Percentiles rank a stretch among this genome's conserved stretches.
These are phyloP conservation scores for Leccinum angustisporum DNA, from an alignment of 1,284 basidiomycete species.

Conservation along the genomic window DNA sequence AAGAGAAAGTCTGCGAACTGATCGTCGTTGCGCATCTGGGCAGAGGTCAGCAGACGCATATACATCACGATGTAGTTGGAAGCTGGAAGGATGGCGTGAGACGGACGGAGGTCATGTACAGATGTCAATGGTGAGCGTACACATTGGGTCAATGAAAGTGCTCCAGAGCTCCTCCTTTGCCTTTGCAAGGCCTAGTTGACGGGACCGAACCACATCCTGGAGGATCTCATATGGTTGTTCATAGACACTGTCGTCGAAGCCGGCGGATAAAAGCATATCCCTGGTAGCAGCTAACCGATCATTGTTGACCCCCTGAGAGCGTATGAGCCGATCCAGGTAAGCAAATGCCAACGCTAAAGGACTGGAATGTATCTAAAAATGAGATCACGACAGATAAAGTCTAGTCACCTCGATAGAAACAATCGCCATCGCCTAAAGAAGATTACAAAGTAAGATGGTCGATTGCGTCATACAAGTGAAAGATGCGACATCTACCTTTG, in stretches of 20 bases:
- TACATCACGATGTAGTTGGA: constrained; percentile 75
- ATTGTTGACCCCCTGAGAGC: constrained; percentile 46
- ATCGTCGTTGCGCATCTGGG: constrained; percentile 69
- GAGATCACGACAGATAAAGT: constrained; percentile 2
- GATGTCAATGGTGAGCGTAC: constrained; percentile 42
- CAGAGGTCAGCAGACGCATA: constrained; percentile 79
- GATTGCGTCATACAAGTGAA: constrained; percentile 34
- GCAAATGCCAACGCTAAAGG: constrained; percentile 66
- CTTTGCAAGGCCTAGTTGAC: constrained; percentile 36
- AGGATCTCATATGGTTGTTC: constrained; percentile 55
- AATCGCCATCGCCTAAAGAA: constrained; percentile 69
- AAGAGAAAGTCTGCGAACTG: constrained; percentile 69
- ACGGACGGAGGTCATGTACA: not conserved
- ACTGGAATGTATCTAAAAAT: constrained; percentile 34
- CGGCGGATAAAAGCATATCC: constrained; percentile 56
- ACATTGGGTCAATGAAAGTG: constrained; percentile 55
- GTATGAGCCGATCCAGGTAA: constrained; percentile 61
- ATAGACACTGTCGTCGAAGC: constrained; percentile 67
- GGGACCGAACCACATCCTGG: constrained; percentile 38
- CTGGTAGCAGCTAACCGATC: constrained; percentile 52
- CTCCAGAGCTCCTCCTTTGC: constrained; percentile 35
- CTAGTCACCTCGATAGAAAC: constrained; percentile 72
- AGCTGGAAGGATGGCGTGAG: constrained; percentile 37
- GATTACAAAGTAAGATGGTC: constrained; percentile 9
- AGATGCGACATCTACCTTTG: constrained; percentile 49